Base-by-base conservation (phyloP, 176 grass and related monocot species). In the Aegilops longissima region DNA sequence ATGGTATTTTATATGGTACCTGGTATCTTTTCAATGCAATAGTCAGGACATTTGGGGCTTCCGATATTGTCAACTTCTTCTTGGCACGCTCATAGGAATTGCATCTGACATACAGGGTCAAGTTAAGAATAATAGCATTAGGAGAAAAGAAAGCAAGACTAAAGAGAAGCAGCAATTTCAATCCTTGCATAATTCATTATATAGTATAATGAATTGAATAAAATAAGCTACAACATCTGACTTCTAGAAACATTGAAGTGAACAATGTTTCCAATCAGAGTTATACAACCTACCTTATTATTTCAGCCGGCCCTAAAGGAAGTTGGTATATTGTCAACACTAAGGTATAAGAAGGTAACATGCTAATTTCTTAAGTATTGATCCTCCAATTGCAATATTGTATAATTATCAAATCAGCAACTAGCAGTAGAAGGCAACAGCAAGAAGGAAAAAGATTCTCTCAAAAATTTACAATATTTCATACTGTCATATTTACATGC, bases 1-100 rank as follows among this genome's bases (percentile, higher is more conserved):
- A 30, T 66, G 25, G 51, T 66, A 40, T 35, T 83, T 35, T 21
- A 78, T 17, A 49, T 23, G 17, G 33, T 89, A 98, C 96, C 93
- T 98, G 96, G 85, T 92, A 98, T 88, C 96, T 87, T 86, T 98
- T 95, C 62, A 98, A 82, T 31, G 93, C 91, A 77, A 98, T 95
- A 34, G 96, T 98, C 77, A 98, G 88, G 29, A 98, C 86, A 85
- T 98, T 98, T 5, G 96, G 96, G 35, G 93, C 96, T 87, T 94
- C 96, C 31, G 84, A 80, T 90, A 98, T 98, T 36, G 84, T 86
- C 92, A 98, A 79, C 89, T 93, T 93, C 86, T 98, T 98, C 84
- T 85, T 95, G 83, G 96, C 93, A 69, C 88, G 90, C 78, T 94
- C 91, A 78, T 92, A 94, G 13, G 96, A 95, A 80, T 98, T 92